Evolutionary conservation across 2,329 filamentous ascomycete genomes (phyloP), one percentile per base, ranked within the genome.

Genomic region (Pleurostoma richardsiae): DNA sequence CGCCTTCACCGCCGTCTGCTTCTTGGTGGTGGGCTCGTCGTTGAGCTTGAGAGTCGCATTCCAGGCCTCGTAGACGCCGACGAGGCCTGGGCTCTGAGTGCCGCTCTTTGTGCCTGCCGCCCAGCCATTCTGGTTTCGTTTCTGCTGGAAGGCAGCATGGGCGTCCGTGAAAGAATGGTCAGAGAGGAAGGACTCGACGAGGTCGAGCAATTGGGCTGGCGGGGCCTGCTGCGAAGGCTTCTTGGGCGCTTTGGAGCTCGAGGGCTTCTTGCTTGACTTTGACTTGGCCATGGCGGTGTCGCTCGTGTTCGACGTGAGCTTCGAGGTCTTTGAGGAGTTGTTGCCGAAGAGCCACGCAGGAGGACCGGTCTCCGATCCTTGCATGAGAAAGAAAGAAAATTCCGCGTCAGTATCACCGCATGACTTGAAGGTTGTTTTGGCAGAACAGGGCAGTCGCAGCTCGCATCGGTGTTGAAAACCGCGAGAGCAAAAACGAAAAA

Each of bases 141-240:
- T 82, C 60, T 83, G 80, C 56, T 73, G 71, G 58, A 90, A 85
- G 4, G 80, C 77, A 49, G 74, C 69, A 58, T 77, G 78, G 41
- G 86, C 79, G 49, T 73, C 72, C 42, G 73, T 64, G 57, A 88
- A 86, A n/a, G 80, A 77, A 62, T 86, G 76, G 41, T 84, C 76
- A 39, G 75, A 74, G 43, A 90, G 73, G 63, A 90, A 90, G 27
- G 69, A 66, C 52, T 81, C 80, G 56, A 90, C 76, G 11, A 88
- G 70, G 50, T 82, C 78, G 59, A 90, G 70, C 33, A 90, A 70
- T 63, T 86, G 76, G 29, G 76, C 65, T 4, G 85, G 76, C 29
- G 80, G 73, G 41, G 69, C 62, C 5, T 49, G 10, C 3, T 51
- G 28, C n/a, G 44, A 29, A 11, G 48, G 28, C 36, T 50, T 50